Conservation (phyloP, 179 eudicot species). For the Amaranthus tricolor region DNA sequence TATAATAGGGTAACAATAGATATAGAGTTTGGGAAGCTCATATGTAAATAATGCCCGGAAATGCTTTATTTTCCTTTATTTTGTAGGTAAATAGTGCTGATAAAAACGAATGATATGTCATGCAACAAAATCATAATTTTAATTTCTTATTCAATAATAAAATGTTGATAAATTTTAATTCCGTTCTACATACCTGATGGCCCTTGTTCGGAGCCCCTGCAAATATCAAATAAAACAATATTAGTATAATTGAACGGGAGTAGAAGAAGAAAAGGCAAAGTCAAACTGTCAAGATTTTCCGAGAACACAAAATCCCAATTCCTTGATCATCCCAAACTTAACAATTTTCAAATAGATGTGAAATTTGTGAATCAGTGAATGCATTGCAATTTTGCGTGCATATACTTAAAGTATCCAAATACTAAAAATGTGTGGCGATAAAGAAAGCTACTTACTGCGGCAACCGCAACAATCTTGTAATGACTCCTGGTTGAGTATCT, state of each 20-base stretch:
- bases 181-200: conserved; percentile 60
- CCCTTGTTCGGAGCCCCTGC: conserved; percentile 89
- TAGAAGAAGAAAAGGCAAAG: conserved; percentile 1
- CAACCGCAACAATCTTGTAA: conserved; percentile 62
- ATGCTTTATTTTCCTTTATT: too few species aligned
- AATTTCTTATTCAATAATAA: not conserved
- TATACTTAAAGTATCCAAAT: not conserved
- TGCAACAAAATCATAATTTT: not conserved
- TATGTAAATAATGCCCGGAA: too few species aligned
- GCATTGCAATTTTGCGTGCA: not conserved
- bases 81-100: too few species aligned
- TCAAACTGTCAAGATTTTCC: not conserved
- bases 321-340: not conserved
- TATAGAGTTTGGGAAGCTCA: too few species aligned
- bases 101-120: not conserved
- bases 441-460: conserved; percentile 53
- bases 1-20: too few species aligned
- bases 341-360: not conserved
- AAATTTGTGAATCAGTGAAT: not conserved
- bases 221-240: conserved; percentile 20
- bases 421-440: not conserved
- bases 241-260: conserved; percentile 21
- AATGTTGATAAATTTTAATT: not conserved
- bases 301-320: not conserved
- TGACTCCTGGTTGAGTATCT: conserved; percentile 54